Conservation (phyloP, 495 filamentous ascomycete genomes). For the Tuber indicum region DNA sequence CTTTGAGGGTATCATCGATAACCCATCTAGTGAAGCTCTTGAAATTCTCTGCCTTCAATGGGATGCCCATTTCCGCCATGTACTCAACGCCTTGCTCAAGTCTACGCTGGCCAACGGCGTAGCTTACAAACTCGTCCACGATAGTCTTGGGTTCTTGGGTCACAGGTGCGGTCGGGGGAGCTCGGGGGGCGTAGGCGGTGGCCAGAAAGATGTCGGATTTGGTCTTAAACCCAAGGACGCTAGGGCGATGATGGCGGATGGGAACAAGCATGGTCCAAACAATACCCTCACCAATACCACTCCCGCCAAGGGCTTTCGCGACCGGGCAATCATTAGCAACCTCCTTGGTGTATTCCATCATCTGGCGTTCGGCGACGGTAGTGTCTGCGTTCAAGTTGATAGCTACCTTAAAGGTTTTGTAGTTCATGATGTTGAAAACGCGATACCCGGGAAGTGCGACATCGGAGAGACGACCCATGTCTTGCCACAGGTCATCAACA, state of each 20-base stretch:
- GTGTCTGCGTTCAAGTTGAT: slow-evolving; percentile 13
- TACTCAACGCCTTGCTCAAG: slow-evolving; percentile 29
- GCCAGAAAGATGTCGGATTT: slow-evolving; percentile 12
- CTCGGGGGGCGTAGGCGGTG: neutral
- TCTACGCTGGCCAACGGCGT: slow-evolving; percentile 17
- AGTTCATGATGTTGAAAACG: slow-evolving; percentile 27
- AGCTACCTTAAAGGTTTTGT: slow-evolving; percentile 11
- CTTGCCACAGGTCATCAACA: slow-evolving; percentile 21
- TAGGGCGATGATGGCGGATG: neutral
- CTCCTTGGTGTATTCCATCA: slow-evolving; percentile 16
- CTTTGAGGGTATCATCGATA: slow-evolving; percentile 17
- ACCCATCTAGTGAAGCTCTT: slow-evolving; percentile 14
- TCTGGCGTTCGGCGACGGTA: neutral
- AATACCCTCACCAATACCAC: slow-evolving; percentile 18
- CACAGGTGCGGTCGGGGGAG: neutral
- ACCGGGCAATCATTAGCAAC: slow-evolving; percentile 19
- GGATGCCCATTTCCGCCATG: slow-evolving; percentile 22
- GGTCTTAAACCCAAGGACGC: slow-evolving; percentile 21
- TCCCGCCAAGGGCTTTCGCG: slow-evolving; percentile 9
- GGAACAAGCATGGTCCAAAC: slow-evolving; percentile 27
- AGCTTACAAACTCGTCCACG: slow-evolving; percentile 12
- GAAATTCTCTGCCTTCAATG: neutral
- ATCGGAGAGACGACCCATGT: slow-evolving; percentile 14
- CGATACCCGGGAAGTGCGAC: slow-evolving; percentile 13
- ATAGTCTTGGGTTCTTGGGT: neutral